A percentile compares a stretch with the other conserved stretches of the same genome.
Evolutionary conservation across 148 eudicot species (phyloP).

Genomic region (Gaultheria prostrata): DNA sequence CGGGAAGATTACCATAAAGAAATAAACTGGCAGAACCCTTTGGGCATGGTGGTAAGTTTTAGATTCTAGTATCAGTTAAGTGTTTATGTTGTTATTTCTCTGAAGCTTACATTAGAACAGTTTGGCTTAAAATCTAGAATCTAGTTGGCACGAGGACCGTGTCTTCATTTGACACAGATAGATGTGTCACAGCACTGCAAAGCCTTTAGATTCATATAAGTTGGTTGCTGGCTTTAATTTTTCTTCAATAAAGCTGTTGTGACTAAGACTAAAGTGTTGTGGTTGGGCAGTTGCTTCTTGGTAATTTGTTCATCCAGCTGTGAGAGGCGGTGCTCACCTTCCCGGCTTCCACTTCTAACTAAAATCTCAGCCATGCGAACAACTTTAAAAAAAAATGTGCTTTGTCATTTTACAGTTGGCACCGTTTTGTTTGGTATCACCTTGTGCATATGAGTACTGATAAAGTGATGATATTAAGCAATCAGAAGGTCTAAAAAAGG

Average conservation of each 20-base stretch:
- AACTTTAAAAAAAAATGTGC: neutral
- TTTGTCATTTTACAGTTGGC: neutral
- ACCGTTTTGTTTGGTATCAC: neutral
- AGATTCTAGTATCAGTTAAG: neutral
- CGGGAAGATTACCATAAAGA: conserved; percentile 84
- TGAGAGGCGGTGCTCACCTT: neutral
- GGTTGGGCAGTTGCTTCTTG: neutral
- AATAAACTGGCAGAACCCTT: conserved; percentile 84
- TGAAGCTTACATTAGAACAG: neutral
- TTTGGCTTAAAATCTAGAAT: neutral
- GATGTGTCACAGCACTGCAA: neutral
- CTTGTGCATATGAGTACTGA: neutral
- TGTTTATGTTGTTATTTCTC: neutral
- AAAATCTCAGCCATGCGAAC: neutral
- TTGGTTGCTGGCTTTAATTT: neutral
- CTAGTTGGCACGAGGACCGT: neutral
- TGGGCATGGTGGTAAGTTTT: conserved; percentile 94
- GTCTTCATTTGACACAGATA: neutral
- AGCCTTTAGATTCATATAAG: neutral
- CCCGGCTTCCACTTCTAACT: neutral
- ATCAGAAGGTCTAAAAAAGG: neutral
- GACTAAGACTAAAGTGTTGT: neutral
- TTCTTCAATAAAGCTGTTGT: neutral
- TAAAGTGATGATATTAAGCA: neutral
- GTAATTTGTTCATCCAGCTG: neutral